Evolutionary conservation across 192 early-diverging fungal species (phyloP).

Genomic region (Backusella tarrabulga): DNA sequence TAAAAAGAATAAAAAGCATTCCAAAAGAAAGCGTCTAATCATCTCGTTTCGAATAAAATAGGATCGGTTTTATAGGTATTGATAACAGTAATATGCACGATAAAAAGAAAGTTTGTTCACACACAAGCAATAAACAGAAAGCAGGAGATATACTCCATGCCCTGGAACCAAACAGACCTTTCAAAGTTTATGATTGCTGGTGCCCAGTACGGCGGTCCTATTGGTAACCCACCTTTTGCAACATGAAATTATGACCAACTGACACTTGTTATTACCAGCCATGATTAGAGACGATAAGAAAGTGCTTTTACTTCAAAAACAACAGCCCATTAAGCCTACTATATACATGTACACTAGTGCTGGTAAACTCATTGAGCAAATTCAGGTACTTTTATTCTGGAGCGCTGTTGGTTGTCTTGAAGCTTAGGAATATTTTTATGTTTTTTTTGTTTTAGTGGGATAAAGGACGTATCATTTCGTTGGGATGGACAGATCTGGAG

Average conservation of each 20-base stretch:
- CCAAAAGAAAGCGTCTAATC: neutral
- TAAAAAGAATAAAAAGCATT: neutral
- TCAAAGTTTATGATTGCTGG: constrained; percentile 79
- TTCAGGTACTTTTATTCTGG: constrained; percentile 56
- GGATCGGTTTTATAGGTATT: constrained; percentile 61
- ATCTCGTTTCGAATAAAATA: constrained; percentile 11
- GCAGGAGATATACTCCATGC: constrained; percentile 83
- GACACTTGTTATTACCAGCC: constrained; percentile 50
- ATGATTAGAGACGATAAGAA: constrained; percentile 91
- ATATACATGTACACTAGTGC: constrained; percentile 86
- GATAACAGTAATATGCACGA: neutral
- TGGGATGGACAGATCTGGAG: constrained; percentile 91
- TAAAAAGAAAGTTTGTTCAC: neutral
- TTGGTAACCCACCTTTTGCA: constrained; percentile 50
- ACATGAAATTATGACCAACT: too few species aligned
- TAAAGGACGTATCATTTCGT: constrained; percentile 81
- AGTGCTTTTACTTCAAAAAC: constrained; percentile 70
- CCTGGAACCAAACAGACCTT: constrained; percentile 88
- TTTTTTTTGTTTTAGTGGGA: constrained; percentile 63
- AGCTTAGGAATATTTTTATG: neutral
- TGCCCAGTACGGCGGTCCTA: constrained; percentile 90
- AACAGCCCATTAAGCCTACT: constrained; percentile 71
- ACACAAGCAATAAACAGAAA: constrained; percentile 41
- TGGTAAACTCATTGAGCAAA: constrained; percentile 81
- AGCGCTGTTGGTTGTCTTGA: neutral